These are phyloP conservation scores for Crithidia fasciculata DNA, from an alignment of 208 protist genomes.

Conservation along the genomic window DNA sequence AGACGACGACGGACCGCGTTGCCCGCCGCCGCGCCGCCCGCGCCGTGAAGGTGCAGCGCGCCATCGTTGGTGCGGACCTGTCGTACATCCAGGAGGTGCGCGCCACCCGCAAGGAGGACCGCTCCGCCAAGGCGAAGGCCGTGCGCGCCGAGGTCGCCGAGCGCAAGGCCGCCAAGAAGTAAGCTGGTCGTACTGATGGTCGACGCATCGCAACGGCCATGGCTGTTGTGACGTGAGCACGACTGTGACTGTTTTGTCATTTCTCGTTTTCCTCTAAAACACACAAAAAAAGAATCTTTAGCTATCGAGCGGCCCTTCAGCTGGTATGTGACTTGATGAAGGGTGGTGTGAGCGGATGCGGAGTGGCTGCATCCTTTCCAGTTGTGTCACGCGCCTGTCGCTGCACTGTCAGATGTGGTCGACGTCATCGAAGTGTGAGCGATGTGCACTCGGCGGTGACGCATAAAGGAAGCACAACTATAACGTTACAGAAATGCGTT, in stretches of 20 bases:
- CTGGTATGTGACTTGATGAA: no score
- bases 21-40: conserved; percentile 81
- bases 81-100: conserved; percentile 91
- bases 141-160: conserved; percentile 88
- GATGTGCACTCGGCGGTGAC: no score
- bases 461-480: no score
- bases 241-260: conserved; percentile 7
- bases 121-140: conserved; percentile 89
- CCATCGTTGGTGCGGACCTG: conserved; percentile 88
- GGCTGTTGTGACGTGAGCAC: conserved; percentile 1
- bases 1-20: conserved; percentile 88
- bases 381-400: no score
- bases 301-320: no score
- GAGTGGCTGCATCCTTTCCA: no score
- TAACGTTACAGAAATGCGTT: no score
- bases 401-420: no score
- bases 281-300: background rate
- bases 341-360: no score
- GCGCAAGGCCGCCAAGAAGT: conserved; percentile 93
- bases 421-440: no score
- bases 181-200: conserved; percentile 15
- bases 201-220: background rate
- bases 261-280: conserved; percentile 24
- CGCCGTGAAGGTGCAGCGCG: conserved; percentile 77
- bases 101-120: conserved; percentile 79